These are phyloP conservation scores for Vigna mungo DNA, from an alignment of 306 rosid genomes.

Conservation along the genomic window DNA sequence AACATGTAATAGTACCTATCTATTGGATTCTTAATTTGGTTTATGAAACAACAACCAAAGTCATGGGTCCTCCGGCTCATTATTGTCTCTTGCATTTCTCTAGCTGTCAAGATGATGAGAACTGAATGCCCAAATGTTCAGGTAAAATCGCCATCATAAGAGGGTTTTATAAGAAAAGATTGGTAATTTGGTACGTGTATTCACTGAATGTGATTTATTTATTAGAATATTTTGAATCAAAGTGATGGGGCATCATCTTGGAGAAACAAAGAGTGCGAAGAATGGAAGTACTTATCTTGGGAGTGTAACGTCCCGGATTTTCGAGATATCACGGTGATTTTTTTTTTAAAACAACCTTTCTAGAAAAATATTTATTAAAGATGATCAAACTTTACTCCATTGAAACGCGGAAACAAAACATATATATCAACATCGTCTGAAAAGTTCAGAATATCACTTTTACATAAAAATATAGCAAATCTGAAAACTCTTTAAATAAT, in stretches of 20 bases:
- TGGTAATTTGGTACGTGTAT: not conserved
- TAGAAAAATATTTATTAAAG: too few species aligned
- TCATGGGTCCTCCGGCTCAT: conserved; percentile 76
- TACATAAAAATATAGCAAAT: too few species aligned
- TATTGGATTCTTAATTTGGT: conserved; percentile 33
- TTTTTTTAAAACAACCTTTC: too few species aligned
- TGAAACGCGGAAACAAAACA: too few species aligned
- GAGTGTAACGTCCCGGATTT: too few species aligned
- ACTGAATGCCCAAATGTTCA: conserved; percentile 60
- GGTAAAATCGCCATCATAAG: conserved; percentile 43
- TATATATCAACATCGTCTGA: too few species aligned
- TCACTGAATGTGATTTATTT: conserved; percentile 6
- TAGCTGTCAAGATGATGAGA: conserved; percentile 78
- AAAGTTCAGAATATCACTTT: too few species aligned
- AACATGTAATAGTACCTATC: not conserved
- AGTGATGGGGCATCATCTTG: conserved; percentile 64
- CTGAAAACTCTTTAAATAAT: too few species aligned
- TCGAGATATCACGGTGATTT: too few species aligned
- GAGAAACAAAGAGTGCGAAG: conserved; percentile 67
- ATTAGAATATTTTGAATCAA: conserved; percentile 38
- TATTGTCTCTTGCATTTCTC: conserved; percentile 73
- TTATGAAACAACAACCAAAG: conserved; percentile 65
- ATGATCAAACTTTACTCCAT: too few species aligned
- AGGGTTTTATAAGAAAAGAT: not conserved
- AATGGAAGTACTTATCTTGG: conserved; percentile 76